Evolutionary conservation across 345 rosid genomes (phyloP), one percentile per base, ranked within the genome.

Genomic region (Firmiana major): DNA sequence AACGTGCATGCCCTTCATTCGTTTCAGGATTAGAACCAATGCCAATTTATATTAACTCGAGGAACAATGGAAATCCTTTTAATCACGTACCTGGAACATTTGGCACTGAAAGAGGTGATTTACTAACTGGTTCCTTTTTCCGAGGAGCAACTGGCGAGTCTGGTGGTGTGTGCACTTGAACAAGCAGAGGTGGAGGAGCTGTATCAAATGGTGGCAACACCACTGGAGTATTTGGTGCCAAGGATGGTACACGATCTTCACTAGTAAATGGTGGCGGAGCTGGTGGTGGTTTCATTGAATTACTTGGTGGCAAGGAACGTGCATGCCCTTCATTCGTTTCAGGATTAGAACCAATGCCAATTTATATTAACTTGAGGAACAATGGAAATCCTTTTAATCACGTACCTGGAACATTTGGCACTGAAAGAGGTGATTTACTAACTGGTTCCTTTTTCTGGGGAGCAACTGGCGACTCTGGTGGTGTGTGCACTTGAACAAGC

Each of bases 351-450:
- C 65, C 72, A 68, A 55, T 21, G 66, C 12, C 81, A 81, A 79
- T 63, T 78, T 17, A 49, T n/a, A 19, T 31, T 77, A 38, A 48
- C 75, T 38, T 74, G 81, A 85, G 67, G 79, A 77, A 70, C 75
- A 19, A 73, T 3, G 12, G 76, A 38, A 84, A 43, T 46, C 38
- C 12, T 73, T 38, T 70, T 7, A 73, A 36, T 45, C 76, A 78
- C 55, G 49, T 79, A 87, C 93, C 86, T 76, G 86, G 73, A 81
- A 78, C 74, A 81, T 53, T 75, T 75, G 90, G 87, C 58, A 71
- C 75, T 5, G 85, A 68, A 58, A 78, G 79, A 22, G 88, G 74
- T 66, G 87, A 75, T 68, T 85, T 84, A 42, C 66, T 69, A 42
- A 79, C 74, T n/a, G 92, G 80, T 60, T 81, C 63, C 74, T 70